Conservation (phyloP, 257 asterid species). For the Solanum corneliomulleri region DNA sequence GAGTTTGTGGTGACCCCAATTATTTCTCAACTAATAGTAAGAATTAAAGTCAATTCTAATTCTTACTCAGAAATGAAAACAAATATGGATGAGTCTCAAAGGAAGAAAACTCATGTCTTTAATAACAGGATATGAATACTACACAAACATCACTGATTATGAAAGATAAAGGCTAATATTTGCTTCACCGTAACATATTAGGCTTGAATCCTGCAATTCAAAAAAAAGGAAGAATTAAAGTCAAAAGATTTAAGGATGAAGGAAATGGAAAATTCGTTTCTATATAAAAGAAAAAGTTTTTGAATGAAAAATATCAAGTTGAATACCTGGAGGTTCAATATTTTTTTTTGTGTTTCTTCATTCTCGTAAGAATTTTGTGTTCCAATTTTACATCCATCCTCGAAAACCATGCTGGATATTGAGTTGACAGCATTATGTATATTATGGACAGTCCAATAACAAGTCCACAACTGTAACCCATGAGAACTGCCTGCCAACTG, state of each 20-base stretch:
- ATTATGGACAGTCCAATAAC: not conserved
- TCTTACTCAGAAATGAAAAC: no score
- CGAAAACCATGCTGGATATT: not conserved
- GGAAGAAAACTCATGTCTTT: no score
- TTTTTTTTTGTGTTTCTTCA: not conserved
- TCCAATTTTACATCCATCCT: not conserved
- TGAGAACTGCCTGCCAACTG: no score
- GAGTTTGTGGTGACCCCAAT: no score
- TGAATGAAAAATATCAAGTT: not conserved
- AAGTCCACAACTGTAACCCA: not conserved
- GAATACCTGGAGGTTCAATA: not conserved
- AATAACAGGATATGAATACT: not conserved
- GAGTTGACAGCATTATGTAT: not conserved
- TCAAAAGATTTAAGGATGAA: not conserved
- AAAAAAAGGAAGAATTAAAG: not conserved
- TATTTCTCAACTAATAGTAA: no score
- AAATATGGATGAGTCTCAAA: no score
- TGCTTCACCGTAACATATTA: not conserved
- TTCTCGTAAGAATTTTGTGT: not conserved
- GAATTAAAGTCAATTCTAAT: no score
- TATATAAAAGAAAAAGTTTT: no score
- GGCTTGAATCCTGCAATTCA: not conserved
- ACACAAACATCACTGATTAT: no score
- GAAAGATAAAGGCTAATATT: not conserved
- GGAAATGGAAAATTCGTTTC: no score